Evolutionary conservation across 768 basidiomycete species (phyloP), one percentile per base, ranked within the genome.

Genomic region (Butyriboletus loyo): DNA sequence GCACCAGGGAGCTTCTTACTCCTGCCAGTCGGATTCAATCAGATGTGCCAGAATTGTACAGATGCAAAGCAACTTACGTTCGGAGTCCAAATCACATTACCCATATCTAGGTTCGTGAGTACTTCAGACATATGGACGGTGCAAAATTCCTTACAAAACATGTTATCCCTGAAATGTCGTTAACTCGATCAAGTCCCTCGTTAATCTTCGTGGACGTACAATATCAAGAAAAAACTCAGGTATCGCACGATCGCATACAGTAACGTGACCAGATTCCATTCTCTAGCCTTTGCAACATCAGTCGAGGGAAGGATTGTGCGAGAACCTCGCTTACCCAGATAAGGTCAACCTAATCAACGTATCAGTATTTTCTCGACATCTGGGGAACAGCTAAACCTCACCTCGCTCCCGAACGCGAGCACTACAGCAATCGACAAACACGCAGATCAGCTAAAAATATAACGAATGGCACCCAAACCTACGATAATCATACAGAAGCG

Each of bases 231-330:
- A 38, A 60, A 53, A n/a, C 58, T 50, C 11, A 60, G 15, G 35
- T 62, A 63, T 38, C 62, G 60, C 39, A 60, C 60, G 35, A 57
- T 53, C 17, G 47, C 50, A 15, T 63, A 63, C 1, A 63, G 47
- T 4, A 57, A 24, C 1, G 61, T 63, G 42, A 60, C 50, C 4
- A 48, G 27, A 25, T 51, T 63, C 62, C 60, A 63, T 40, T 52
- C 24, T 32, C 32, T 53, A 30, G 49, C 38, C 62, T 63, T 55
- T n/a, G 31, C 35, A n/a, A 34, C 5, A 17, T 53, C 21, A 49
- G 35, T 37, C 10, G 19, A 25, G 27, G 21, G 5, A 39, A 22
- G 36, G 15, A 21, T 5, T 10, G 13, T 19, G 11, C 7, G 10
- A 34, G 7, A 44, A 37, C 0, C 2, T 21, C 3, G n/a, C 49